These are phyloP conservation scores for Lactifluus piperatus DNA, from an alignment of 768 basidiomycete species.

Conservation along the genomic window DNA sequence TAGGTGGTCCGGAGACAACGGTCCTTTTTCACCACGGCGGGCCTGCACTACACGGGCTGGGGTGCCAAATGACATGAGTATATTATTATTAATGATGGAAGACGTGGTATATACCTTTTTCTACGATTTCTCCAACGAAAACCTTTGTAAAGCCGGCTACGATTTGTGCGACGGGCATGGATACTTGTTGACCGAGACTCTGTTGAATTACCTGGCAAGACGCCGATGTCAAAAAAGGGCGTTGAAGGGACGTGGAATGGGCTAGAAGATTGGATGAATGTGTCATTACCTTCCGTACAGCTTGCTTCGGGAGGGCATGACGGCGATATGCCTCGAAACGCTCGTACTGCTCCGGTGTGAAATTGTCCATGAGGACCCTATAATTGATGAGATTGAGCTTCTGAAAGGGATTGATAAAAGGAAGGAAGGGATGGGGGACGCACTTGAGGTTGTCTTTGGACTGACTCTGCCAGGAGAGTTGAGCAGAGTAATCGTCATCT, in stretches of 20 bases:
- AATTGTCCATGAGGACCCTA: slow-evolving; percentile 85
- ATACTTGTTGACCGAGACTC: slow-evolving; percentile 70
- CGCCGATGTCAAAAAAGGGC: slow-evolving; percentile 3
- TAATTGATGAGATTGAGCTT: background rate
- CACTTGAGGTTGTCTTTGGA: slow-evolving; percentile 84
- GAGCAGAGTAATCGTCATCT: slow-evolving; percentile 82
- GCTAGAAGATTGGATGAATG: background rate
- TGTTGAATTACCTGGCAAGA: slow-evolving; percentile 69
- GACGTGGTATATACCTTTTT: slow-evolving; percentile 60
- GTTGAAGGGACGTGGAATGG: background rate
- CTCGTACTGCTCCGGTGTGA: slow-evolving; percentile 76
- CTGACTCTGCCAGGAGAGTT: slow-evolving; percentile 76
- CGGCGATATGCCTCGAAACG: slow-evolving; percentile 84
- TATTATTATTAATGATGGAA: too few species aligned
- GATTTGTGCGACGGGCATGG: slow-evolving; percentile 80
- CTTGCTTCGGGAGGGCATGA: slow-evolving; percentile 75
- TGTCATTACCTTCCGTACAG: slow-evolving; percentile 59
- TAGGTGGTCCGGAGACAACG: slow-evolving; percentile 80
- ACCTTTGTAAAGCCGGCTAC: slow-evolving; percentile 88
- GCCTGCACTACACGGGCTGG: slow-evolving; percentile 71
- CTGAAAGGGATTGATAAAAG: background rate
- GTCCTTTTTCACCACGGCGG: slow-evolving; percentile 63
- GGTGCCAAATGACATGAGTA: too few species aligned
- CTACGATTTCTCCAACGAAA: slow-evolving; percentile 88
- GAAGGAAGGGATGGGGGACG: slow-evolving; percentile 19